These are phyloP conservation scores for Pseudocercospora vitis DNA, from an alignment of 2,329 filamentous ascomycete species.

Conservation along the genomic window DNA sequence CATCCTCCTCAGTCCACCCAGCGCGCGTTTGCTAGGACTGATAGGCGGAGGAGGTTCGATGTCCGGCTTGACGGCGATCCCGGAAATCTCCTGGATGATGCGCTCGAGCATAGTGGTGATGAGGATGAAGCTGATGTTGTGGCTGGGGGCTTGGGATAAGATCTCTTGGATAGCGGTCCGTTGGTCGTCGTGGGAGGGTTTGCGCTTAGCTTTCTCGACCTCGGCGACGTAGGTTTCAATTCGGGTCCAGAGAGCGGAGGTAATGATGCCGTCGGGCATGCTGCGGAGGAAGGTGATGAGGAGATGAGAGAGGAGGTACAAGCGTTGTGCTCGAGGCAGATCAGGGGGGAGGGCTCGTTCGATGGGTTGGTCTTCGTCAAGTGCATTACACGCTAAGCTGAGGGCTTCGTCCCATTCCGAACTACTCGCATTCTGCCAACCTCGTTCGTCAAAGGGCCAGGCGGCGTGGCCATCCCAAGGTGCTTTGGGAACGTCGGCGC, in stretches of 20 bases:
- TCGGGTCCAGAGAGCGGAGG: conserved; percentile 66
- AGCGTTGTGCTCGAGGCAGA: conserved; percentile 62
- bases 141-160: conserved; percentile 68
- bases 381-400: conserved; percentile 57
- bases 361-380: conserved; percentile 70
- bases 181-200: conserved; percentile 54
- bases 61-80: conserved; percentile 11
- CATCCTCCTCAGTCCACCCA: conserved; percentile 36
- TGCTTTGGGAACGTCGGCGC: conserved; percentile 31
- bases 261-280: conserved; percentile 77
- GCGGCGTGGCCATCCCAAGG: conserved; percentile 57
- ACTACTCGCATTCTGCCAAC: conserved; percentile 46
- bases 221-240: conserved; percentile 60
- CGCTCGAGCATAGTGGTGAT: conserved; percentile 72
- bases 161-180: conserved; percentile 69
- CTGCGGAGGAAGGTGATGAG: conserved; percentile 72
- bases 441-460: conserved; percentile 61
- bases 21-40: conserved; percentile 38
- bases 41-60: conserved; percentile 32
- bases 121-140: conserved; percentile 89
- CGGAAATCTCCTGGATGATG: conserved; percentile 52
- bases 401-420: conserved; percentile 47
- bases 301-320: conserved; percentile 72
- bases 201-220: conserved; percentile 49
- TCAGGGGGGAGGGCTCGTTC: conserved; percentile 63